Percentiles rank a stretch among this genome's conserved stretches.
phyloP scores from a whole-genome alignment of 495 filamentous ascomycete species.

The Articulospora tetracladia region DNA sequence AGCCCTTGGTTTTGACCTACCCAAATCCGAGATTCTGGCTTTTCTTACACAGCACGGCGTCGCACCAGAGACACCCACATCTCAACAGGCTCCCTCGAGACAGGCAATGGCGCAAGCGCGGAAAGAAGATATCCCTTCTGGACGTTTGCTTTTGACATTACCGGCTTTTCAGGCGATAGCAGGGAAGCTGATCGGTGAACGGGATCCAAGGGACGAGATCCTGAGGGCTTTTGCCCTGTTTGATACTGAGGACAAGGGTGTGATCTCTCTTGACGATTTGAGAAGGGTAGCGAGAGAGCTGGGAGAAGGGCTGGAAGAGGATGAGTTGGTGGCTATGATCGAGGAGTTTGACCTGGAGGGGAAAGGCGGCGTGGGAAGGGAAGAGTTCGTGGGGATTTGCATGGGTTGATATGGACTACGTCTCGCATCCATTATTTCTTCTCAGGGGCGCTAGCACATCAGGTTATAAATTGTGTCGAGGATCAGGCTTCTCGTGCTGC shows the following conservation, averaged over 20 bases:
- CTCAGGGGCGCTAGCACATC: no score
- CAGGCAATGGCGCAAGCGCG: constrained; percentile 21
- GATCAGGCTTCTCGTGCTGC: neutral
- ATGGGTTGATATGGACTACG: constrained; percentile 23
- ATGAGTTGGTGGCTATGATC: constrained; percentile 92
- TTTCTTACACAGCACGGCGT: constrained; percentile 73
- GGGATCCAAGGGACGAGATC: constrained; percentile 90
- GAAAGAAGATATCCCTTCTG: constrained; percentile 27
- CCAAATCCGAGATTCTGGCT: constrained; percentile 74
- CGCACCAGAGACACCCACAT: constrained; percentile 32
- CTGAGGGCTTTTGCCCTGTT: constrained; percentile 88
- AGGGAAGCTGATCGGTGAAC: constrained; percentile 69
- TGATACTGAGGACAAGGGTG: constrained; percentile 68
- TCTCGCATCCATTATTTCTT: no score
- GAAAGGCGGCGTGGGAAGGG: constrained; percentile 81
- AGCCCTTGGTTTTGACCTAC: constrained; percentile 88
- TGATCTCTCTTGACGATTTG: constrained; percentile 83
- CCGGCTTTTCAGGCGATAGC: constrained; percentile 75
- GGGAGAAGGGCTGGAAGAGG: constrained; percentile 87
- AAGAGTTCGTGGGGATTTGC: constrained; percentile 86
- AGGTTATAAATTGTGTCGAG: neutral
- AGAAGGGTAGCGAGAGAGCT: constrained; percentile 84
- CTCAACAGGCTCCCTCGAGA: constrained; percentile 21
- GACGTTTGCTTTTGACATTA: constrained; percentile 64
- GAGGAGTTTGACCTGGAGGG: constrained; percentile 97